Evolutionary conservation across 139 green algal genomes (phyloP).

Genomic region (Micractinium sp.): DNA sequence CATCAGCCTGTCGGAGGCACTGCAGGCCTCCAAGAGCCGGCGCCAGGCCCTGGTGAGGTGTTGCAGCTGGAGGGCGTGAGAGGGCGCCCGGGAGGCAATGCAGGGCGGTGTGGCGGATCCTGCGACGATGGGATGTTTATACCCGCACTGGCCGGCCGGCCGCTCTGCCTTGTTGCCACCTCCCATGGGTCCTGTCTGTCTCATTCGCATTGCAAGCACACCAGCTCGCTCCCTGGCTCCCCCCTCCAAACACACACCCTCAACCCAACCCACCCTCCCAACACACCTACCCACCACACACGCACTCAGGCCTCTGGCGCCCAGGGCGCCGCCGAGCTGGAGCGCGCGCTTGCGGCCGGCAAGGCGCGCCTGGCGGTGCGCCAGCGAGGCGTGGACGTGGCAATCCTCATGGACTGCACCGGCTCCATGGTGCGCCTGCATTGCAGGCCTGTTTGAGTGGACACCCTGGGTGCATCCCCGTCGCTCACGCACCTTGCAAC

Average conservation of each 20-base stretch:
- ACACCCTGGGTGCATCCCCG: background rate
- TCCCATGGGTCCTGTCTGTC: background rate
- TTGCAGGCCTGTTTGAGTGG: too few relatives aligned
- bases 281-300: too few relatives aligned
- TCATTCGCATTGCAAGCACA: too few relatives aligned
- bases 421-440: conserved; percentile 39
- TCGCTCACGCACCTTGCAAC: background rate
- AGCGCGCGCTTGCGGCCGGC: background rate
- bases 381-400: conserved; percentile 26
- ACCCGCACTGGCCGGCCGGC: background rate
- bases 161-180: background rate
- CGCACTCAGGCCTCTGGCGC: background rate
- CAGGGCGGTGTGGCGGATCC: too few relatives aligned
- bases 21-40: background rate
- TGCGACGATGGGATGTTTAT: background rate
- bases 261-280: too few relatives aligned
- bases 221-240: background rate
- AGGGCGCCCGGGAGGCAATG: too few relatives aligned
- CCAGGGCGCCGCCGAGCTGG: background rate
- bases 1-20: background rate
- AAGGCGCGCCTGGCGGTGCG: background rate
- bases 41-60: background rate
- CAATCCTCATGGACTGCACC: conserved; percentile 33
- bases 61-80: background rate
- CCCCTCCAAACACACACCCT: too few relatives aligned